These are phyloP conservation scores for Aurantiochytrium sp. DNA, from an alignment of 108 stramenopile species.

Conservation along the genomic window DNA sequence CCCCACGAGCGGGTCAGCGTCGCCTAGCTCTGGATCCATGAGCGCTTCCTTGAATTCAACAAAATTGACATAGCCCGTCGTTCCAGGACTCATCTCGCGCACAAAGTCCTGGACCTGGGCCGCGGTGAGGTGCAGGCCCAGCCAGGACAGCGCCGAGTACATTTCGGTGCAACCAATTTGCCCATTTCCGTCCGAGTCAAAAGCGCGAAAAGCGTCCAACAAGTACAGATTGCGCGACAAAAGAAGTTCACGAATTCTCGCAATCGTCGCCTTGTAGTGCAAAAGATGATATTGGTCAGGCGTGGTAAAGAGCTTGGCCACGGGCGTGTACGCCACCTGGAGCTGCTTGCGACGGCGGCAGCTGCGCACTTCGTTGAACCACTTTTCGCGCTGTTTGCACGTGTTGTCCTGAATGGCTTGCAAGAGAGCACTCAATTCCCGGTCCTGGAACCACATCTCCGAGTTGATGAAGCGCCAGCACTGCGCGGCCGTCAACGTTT, in stretches of 20 bases:
- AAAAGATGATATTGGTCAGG: constrained; percentile 90
- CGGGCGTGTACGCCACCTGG: constrained; percentile 72
- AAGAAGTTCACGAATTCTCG: constrained; percentile 74
- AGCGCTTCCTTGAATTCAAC: constrained; percentile 55
- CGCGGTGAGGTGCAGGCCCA: constrained; percentile 41
- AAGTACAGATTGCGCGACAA: constrained; percentile 81
- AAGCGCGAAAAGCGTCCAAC: constrained; percentile 48
- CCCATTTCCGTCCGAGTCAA: constrained; percentile 44
- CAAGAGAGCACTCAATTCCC: constrained; percentile 74
- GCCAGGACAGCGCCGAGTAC: constrained; percentile 46
- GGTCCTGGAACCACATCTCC: constrained; percentile 75
- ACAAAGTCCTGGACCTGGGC: constrained; percentile 48
- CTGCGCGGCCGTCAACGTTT: constrained; percentile 72
- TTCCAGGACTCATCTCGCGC: constrained; percentile 32
- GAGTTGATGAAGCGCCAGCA: constrained; percentile 93
- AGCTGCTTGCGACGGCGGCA: constrained; percentile 87
- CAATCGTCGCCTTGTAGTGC: constrained; percentile 83
- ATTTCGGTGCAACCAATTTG: constrained; percentile 49
- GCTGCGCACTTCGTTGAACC: constrained; percentile 83
- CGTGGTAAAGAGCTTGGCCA: constrained; percentile 83
- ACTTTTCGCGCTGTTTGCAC: constrained; percentile 71
- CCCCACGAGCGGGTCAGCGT: not conserved
- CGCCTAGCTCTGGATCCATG: constrained; percentile 28
- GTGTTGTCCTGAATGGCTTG: constrained; percentile 82
- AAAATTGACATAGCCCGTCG: constrained; percentile 40